These are phyloP conservation scores for Yamadazyma tumulicola DNA, from an alignment of 805 yeast genomes.

Conservation along the genomic window DNA sequence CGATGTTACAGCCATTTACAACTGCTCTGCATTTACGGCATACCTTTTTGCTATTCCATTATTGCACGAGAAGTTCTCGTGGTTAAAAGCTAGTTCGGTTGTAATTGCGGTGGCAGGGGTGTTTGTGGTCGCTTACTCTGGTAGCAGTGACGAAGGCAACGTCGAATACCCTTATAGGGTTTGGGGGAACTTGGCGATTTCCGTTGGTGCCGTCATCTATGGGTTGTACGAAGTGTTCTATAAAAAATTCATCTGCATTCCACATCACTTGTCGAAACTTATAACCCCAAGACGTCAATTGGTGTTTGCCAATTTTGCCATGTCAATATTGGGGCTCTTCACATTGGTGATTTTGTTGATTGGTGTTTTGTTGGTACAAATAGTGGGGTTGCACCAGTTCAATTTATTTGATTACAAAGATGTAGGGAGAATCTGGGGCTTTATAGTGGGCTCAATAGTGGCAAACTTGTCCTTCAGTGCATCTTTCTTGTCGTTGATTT, in stretches of 20 bases:
- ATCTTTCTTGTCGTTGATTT: constrained; percentile 71
- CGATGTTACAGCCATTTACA: constrained; percentile 87
- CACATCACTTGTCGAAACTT: constrained; percentile 43
- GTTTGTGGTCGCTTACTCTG: constrained; percentile 70
- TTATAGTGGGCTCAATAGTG: constrained; percentile 50
- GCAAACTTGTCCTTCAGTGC: constrained; percentile 69
- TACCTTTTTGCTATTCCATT: constrained; percentile 78
- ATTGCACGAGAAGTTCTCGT: constrained; percentile 60
- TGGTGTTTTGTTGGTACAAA: constrained; percentile 44
- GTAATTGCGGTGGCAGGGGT: constrained; percentile 72
- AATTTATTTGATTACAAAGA: constrained; percentile 44
- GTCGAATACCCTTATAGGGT: constrained; percentile 54
- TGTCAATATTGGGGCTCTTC: constrained; percentile 60
- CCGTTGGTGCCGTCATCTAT: constrained; percentile 70
- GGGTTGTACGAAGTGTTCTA: constrained; percentile 84
- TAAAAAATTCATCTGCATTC: constrained; percentile 73
- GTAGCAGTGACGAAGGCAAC: constrained; percentile 24
- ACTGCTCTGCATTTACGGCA: constrained; percentile 87
- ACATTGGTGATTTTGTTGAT: constrained; percentile 51
- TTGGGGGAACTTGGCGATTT: constrained; percentile 67
- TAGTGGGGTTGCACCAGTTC: constrained; percentile 56
- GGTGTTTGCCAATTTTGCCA: constrained; percentile 74
- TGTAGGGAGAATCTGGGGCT: constrained; percentile 38
- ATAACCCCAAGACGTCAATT: constrained; percentile 63
- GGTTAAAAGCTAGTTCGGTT: constrained; percentile 65